Conservation (phyloP, 2,329 filamentous ascomycete species). For the Penicillium thymicola region DNA sequence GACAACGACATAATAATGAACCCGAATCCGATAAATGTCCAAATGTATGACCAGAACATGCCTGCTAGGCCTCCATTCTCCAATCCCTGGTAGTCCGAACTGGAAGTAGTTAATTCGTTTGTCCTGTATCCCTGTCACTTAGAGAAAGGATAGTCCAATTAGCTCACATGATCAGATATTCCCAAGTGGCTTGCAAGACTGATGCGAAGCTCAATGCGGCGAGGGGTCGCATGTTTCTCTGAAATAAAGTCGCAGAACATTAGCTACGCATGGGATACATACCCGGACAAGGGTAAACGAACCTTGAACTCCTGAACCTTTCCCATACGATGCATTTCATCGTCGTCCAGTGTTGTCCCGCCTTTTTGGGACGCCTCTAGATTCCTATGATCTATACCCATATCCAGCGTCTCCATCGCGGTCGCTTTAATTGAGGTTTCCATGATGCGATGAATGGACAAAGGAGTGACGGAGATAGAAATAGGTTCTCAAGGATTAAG, state of each 20-base stretch:
- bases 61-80: constrained; percentile 27
- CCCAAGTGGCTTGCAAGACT: constrained; percentile 38
- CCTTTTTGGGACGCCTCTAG: neutral
- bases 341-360: constrained; percentile 20
- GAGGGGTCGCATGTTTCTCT: constrained; percentile 34
- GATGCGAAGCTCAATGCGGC: constrained; percentile 36
- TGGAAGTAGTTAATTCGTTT: neutral
- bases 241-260: neutral
- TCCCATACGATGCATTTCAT: constrained; percentile 32
- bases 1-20: constrained; percentile 59
- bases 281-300: neutral
- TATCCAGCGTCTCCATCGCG: constrained; percentile 1
- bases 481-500: neutral
- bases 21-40: constrained; percentile 64
- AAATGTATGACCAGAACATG: constrained; percentile 33
- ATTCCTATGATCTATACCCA: constrained; percentile 7
- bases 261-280: neutral
- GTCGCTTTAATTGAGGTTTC: neutral
- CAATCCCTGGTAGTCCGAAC: constrained; percentile 25
- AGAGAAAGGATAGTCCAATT: neutral
- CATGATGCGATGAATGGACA: neutral
- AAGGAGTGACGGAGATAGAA: neutral
- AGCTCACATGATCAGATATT: constrained; percentile 33
- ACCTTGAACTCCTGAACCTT: constrained; percentile 27
- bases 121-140: neutral